Conservation (phyloP, 352 stramenopile species). For the Pythium vanterpoolii region DNA sequence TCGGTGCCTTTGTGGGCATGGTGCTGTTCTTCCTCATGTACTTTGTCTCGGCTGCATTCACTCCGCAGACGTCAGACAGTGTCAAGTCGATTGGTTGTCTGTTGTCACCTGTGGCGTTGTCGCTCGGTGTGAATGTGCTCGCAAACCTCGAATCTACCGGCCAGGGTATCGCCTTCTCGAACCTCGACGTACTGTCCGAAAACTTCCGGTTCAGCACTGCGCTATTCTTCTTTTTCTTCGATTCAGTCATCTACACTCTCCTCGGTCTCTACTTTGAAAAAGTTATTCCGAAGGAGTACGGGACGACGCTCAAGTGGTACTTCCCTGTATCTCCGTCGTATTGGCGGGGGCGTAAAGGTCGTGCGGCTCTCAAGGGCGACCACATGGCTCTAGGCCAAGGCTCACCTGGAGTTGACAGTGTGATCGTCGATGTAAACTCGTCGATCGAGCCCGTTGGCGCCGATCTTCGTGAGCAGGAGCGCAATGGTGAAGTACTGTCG, state of each 20-base stretch:
- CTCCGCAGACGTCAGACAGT: conserved; percentile 32
- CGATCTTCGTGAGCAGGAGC: conserved; percentile 53
- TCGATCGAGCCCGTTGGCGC: conserved; percentile 27
- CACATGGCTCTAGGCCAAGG: not conserved
- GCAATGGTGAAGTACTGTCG: conserved; percentile 45
- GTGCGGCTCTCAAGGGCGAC: not conserved
- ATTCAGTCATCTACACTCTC: conserved; percentile 84
- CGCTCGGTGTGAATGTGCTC: conserved; percentile 67
- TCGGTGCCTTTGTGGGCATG: conserved; percentile 63
- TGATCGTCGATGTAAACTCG: conserved; percentile 40
- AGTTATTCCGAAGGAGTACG: conserved; percentile 92
- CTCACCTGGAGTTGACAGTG: conserved; percentile 22
- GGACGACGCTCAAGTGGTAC: conserved; percentile 85
- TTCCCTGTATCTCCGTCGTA: conserved; percentile 78
- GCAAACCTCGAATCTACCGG: conserved; percentile 50
- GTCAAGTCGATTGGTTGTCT: conserved; percentile 32
- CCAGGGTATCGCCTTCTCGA: conserved; percentile 37
- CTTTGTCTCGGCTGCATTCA: conserved; percentile 77
- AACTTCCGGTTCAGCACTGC: conserved; percentile 55
- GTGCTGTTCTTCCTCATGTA: conserved; percentile 76
- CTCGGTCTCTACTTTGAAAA: conserved; percentile 89
- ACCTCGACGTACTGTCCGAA: conserved; percentile 31
- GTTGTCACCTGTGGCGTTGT: conserved; percentile 68
- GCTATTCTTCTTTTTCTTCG: conserved; percentile 84
- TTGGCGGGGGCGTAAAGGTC: conserved; percentile 40